phyloP scores from a whole-genome alignment of 108 stramenopile genomes.

The Cafeteria roenbergensis region DNA sequence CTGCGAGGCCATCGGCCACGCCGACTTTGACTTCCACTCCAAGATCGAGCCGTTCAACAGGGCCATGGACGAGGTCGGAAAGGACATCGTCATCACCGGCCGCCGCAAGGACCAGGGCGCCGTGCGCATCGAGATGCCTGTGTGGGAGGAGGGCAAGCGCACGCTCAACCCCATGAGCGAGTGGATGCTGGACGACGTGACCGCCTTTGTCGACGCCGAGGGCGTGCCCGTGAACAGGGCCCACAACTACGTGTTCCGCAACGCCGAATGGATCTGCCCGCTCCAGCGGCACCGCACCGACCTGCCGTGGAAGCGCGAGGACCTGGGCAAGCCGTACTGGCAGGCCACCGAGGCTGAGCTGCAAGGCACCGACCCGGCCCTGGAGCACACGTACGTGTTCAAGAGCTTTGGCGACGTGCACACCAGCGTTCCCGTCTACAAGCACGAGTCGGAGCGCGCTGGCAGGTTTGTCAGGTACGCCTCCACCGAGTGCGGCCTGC shows the following conservation, averaged over 20 bases:
- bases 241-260: neutral
- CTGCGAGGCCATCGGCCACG: slow-evolving; percentile 38
- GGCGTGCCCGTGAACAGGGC: neutral
- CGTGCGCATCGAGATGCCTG: slow-evolving; percentile 18
- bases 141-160: neutral
- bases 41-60: slow-evolving; percentile 41
- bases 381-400: neutral
- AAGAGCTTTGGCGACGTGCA: neutral
- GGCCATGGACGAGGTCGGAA: slow-evolving; percentile 30
- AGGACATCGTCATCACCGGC: slow-evolving; percentile 39
- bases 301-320: neutral
- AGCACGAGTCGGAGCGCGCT: neutral
- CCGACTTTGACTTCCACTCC: slow-evolving; percentile 38
- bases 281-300: neutral
- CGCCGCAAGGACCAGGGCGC: slow-evolving; percentile 38
- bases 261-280: neutral
- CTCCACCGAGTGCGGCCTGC: neutral
- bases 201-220: neutral
- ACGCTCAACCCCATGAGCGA: neutral
- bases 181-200: neutral
- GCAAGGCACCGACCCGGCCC: neutral
- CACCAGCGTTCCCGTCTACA: neutral
- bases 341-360: neutral
- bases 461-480: neutral
- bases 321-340: neutral